Conservation (phyloP, 2,329 filamentous ascomycete species). For the Exophiala sideris region DNA sequence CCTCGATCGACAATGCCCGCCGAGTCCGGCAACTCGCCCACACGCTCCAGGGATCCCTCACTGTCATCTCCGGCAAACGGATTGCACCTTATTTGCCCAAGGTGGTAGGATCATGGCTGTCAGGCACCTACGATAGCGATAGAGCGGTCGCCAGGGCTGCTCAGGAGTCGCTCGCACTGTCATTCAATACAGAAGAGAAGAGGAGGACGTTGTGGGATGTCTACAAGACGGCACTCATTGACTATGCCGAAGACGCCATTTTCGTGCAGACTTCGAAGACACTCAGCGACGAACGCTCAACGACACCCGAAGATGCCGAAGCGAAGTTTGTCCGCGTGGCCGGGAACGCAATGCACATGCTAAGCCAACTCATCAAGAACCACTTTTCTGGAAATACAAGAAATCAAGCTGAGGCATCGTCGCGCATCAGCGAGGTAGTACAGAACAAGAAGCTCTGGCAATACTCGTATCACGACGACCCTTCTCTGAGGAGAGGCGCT, state of each 20-base stretch:
- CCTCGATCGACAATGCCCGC: slow-evolving; percentile 84
- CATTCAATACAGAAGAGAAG: slow-evolving; percentile 80
- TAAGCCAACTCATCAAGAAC: slow-evolving; percentile 50
- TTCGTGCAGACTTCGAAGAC: slow-evolving; percentile 73
- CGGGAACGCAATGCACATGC: slow-evolving; percentile 55
- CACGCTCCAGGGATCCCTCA: slow-evolving; percentile 63
- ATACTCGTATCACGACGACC: slow-evolving; percentile 54
- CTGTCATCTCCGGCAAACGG: slow-evolving; percentile 65
- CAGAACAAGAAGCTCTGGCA: slow-evolving; percentile 60
- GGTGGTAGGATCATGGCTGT: slow-evolving; percentile 84
- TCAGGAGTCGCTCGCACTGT: slow-evolving; percentile 67
- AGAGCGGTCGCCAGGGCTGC: slow-evolving; percentile 72
- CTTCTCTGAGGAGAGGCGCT: slow-evolving; percentile 56
- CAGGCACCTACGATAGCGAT: slow-evolving; percentile 83
- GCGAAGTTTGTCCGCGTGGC: slow-evolving; percentile 80
- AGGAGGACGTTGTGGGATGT: slow-evolving; percentile 70
- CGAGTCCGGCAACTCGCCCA: slow-evolving; percentile 86
- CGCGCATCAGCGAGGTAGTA: slow-evolving; percentile 49
- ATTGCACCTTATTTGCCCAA: slow-evolving; percentile 76
- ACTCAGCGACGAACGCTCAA: slow-evolving; percentile 83
- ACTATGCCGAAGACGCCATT: slow-evolving; percentile 76
- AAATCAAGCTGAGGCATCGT: slow-evolving; percentile 27
- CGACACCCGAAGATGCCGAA: slow-evolving; percentile 78
- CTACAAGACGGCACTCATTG: slow-evolving; percentile 75
- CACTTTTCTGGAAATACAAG: slow-evolving; percentile 25